Percentiles rank a stretch among this genome's conserved stretches.
These are phyloP conservation scores for Aspergillus sojae DNA, from an alignment of 2,329 filamentous ascomycete species.

Conservation along the genomic window DNA sequence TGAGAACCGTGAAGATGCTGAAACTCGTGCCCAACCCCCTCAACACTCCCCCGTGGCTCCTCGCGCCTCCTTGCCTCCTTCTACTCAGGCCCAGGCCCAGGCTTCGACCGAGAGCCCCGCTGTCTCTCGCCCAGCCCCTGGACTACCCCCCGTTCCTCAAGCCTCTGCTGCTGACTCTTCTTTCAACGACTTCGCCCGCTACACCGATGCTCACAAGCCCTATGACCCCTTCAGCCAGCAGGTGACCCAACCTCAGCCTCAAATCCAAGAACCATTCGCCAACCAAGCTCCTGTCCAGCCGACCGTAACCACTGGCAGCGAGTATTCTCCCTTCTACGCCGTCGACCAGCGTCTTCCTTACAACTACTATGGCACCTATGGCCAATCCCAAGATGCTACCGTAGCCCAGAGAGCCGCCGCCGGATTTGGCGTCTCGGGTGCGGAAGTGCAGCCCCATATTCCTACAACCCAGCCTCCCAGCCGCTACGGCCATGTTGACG, in stretches of 20 bases:
- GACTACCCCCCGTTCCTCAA: conserved; percentile 62
- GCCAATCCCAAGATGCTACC: conserved; percentile 72
- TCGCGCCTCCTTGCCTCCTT: conserved; percentile 81
- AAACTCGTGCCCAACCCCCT: conserved; percentile 90
- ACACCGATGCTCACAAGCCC: conserved; percentile 70
- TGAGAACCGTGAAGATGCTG: conserved; percentile 90
- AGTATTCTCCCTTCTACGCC: conserved; percentile 86
- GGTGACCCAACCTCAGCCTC: conserved; percentile 62
- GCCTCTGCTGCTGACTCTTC: conserved; percentile 52
- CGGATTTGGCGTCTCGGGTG: conserved; percentile 67
- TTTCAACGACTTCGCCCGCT: conserved; percentile 56
- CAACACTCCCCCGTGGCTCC: conserved; percentile 89
- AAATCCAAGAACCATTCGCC: conserved; percentile 61
- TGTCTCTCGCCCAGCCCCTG: conserved; percentile 63
- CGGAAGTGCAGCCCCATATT: conserved; percentile 61
- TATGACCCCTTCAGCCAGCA: conserved; percentile 87
- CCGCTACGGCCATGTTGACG: conserved; percentile 66
- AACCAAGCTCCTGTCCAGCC: conserved; percentile 61
- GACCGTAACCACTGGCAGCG: conserved; percentile 61
- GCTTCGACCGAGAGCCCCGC: conserved; percentile 42
- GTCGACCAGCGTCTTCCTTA: conserved; percentile 76
- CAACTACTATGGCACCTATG: conserved; percentile 68
- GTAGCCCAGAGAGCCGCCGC: conserved; percentile 74
- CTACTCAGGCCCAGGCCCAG: conserved; percentile 39
- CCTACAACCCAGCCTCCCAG: conserved; percentile 75